Evolutionary conservation across 1,284 basidiomycete species (phyloP), one percentile per base, ranked within the genome.

Genomic region (Salmacisia buchloeana): DNA sequence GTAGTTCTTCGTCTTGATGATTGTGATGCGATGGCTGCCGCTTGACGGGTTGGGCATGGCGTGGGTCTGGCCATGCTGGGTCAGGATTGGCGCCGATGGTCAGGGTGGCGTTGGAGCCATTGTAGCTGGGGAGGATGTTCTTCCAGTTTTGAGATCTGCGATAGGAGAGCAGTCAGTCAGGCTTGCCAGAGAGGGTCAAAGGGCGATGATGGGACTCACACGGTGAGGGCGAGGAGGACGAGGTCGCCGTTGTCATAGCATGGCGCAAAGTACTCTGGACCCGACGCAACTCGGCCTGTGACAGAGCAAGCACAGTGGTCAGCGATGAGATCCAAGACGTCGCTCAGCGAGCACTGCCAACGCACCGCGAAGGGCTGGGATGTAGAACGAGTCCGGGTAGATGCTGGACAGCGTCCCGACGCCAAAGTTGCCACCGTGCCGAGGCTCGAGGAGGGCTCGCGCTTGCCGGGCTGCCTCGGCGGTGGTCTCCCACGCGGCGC

Each of bases 191-290:
- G 13, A 5, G 33, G 25, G 15, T 59, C 6, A 18, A 18, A 15
- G 21, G 43, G 43, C 43, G 9, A 3, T 15, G 3, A 46, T 15
- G 18, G 33, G 13, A 67, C 69, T 59, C 36, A 71, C 61, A 78
- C 72, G 6, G 76, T 73, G 34, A 78, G 49, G 9, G 74, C 77
- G 12, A 79, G 68, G 49, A 76, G 69, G 49, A 76, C 63, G n/a
- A 79, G 64, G 38, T 78, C 73, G 13, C 75, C 75, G 2, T 68
- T 52, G 7, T 61, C n/a, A 43, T 68, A 70, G 63, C 76, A 78
- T 0, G 76, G 73, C 2, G 74, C 72, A 63, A 69, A 79, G 67
- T 79, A 79, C 36, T 79, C 77, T 0, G 74, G 68, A 4, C 75
- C 72, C 15, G 56, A 34, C 5, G 34, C 35, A 18, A 58, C 54